phyloP scores from a whole-genome alignment of 148 eudicot species.

The Heliosperma pusillum region DNA sequence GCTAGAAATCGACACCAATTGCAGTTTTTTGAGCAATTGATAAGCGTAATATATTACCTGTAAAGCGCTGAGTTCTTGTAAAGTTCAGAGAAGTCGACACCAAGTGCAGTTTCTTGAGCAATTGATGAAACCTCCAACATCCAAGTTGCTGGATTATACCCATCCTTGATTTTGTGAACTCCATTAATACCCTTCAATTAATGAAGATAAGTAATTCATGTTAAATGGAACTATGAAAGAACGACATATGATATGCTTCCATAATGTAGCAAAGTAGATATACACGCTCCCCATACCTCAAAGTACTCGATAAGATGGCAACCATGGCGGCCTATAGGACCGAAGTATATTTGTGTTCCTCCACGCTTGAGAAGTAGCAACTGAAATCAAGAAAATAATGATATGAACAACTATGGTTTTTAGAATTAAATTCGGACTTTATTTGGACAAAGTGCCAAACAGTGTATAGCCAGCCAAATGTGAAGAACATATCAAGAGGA shows the following conservation, averaged over 20 bases:
- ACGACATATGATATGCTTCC: background rate
- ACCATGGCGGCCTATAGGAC: constrained; percentile 61
- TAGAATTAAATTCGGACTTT: background rate
- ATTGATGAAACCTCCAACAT: constrained; percentile 64
- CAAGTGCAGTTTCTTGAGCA: constrained; percentile 47
- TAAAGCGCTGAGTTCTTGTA: constrained; percentile 53
- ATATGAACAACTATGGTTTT: background rate
- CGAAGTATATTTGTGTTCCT: constrained; percentile 61
- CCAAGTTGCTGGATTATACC: constrained; percentile 73
- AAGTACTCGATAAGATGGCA: constrained; percentile 51
- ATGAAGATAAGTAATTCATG: background rate
- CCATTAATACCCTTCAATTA: constrained; percentile 39
- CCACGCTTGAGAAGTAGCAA: constrained; percentile 56
- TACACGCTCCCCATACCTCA: constrained; percentile 34
- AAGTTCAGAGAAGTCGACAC: constrained; percentile 45
- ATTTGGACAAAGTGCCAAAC: too few relatives aligned
- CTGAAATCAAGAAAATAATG: constrained; percentile 25
- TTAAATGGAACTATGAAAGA: constrained; percentile 12
- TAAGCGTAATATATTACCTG: constrained; percentile 27
- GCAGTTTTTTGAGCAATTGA: too few relatives aligned
- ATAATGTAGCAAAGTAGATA: background rate
- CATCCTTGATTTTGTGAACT: constrained; percentile 59
- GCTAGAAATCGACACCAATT: too few relatives aligned
- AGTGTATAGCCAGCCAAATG: too few relatives aligned
- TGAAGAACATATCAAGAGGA: background rate